These are phyloP conservation scores for Peronosclerospora sorghi DNA, from an alignment of 352 stramenopile species.

Conservation along the genomic window DNA sequence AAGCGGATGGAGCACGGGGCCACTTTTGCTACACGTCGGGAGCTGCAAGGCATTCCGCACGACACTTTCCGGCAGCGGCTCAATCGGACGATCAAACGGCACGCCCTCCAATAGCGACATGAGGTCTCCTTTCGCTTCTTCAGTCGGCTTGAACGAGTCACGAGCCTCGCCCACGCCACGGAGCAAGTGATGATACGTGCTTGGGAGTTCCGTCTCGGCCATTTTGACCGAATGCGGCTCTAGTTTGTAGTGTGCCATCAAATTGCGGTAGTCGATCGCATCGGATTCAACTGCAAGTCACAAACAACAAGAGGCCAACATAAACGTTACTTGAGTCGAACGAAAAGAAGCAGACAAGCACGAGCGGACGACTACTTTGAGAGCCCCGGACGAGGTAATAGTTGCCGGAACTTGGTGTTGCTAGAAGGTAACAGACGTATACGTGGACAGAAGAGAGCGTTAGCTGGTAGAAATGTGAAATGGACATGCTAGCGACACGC, in stretches of 20 bases:
- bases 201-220: constrained; percentile 39
- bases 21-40: constrained; percentile 43
- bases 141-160: constrained; percentile 22
- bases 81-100: constrained; percentile 70
- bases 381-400: constrained; percentile 51
- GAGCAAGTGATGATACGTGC: constrained; percentile 62
- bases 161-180: constrained; percentile 45
- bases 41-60: constrained; percentile 66
- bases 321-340: not conserved
- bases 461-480: not conserved
- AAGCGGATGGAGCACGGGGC: constrained; percentile 38
- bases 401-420: constrained; percentile 24
- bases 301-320: not conserved
- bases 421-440: constrained; percentile 7
- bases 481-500: no score
- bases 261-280: constrained; percentile 40
- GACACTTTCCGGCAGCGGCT: constrained; percentile 54
- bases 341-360: not conserved
- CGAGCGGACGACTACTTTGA: constrained; percentile 39
- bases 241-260: constrained; percentile 63
- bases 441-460: constrained; percentile 1
- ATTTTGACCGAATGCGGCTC: constrained; percentile 55
- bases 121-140: constrained; percentile 38
- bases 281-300: constrained; percentile 36
- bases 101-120: constrained; percentile 52